Base-by-base conservation (phyloP, 1,284 basidiomycete species). In the Ceratobasidium sp. region DNA sequence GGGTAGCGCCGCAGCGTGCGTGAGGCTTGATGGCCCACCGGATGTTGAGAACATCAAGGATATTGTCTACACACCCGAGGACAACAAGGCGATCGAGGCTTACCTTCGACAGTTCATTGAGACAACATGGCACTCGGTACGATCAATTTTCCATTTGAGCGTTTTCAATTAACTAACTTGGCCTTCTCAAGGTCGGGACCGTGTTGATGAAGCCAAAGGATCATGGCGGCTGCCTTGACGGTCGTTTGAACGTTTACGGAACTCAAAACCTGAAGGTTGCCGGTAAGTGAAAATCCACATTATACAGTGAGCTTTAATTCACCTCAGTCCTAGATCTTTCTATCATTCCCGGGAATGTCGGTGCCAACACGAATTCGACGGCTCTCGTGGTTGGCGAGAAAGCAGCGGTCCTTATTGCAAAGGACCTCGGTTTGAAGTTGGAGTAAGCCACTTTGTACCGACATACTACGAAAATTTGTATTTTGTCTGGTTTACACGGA, bases 121-220 rank as follows among this genome's bases (percentile, higher is more conserved):
- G 2, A 76, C 74, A 13, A 74, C 75, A 23, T 77, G 72, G 68
- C 75, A 76, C 42, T 74, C 73, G 13, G 74, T 75, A 47, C 66
- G 68, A 23, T 11, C 23, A n/a, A 27, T 36, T 19, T 52, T 8
- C 27, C 23, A 27, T 53, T 25, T 47, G 23, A 50, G 47, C 7
- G 7, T 50, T 36, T 36, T 36, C 33, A 36, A 11, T 4, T 4
- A 36, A 4, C 11, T 36, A 11, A 36, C 33, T 5, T 11, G 11
- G 4, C 11, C 4, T 36, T 36, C 33, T 36, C 33, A 68, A 85
- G 84, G 78, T 85, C 39, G 85, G 85, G 16, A 89, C 87, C 0
- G 88, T 87, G 71, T 82, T 84, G 0, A 89, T 89, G 87, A 87
- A 85, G 74, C 79, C 83, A 0, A 80, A 82, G 25, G 80, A 81